phyloP scores from a whole-genome alignment of 2,329 filamentous ascomycete genomes.

The Fusarium vanettenii region DNA sequence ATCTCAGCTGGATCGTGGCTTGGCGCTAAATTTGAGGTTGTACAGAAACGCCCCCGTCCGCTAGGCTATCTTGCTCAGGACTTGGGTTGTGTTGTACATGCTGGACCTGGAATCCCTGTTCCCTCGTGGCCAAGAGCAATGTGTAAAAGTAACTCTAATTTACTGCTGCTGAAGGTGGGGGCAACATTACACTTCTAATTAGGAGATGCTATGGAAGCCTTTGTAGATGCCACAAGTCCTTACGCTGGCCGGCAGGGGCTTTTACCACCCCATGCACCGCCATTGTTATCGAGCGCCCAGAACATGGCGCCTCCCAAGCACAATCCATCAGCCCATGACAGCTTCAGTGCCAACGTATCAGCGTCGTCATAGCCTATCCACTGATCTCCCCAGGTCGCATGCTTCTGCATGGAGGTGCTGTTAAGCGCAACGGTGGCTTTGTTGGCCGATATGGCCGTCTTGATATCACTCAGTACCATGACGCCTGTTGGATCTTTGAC shows the following conservation, averaged over 20 bases:
- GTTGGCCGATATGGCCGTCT: neutral
- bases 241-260: neutral
- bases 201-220: too few relatives aligned
- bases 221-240: neutral
- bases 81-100: too few relatives aligned
- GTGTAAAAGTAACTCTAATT: too few relatives aligned
- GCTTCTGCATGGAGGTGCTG: constrained; percentile 5
- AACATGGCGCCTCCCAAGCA: constrained; percentile 8
- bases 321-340: constrained; percentile 3
- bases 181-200: too few relatives aligned
- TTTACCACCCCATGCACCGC: constrained; percentile 2
- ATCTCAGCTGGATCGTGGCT: too few relatives aligned
- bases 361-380: constrained; percentile 6
- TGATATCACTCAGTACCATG: constrained; percentile 7
- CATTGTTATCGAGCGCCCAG: constrained; percentile 6
- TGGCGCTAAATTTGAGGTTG: too few relatives aligned
- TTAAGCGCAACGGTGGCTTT: neutral
- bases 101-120: too few relatives aligned
- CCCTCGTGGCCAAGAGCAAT: too few relatives aligned
- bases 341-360: constrained; percentile 8
- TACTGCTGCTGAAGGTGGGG: too few relatives aligned
- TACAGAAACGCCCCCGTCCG: too few relatives aligned
- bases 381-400: constrained; percentile 6
- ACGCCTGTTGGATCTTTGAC: constrained; percentile 9
- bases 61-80: too few relatives aligned